These are phyloP conservation scores for Collybia sp. DNA, from an alignment of 768 basidiomycete species.

Conservation along the genomic window DNA sequence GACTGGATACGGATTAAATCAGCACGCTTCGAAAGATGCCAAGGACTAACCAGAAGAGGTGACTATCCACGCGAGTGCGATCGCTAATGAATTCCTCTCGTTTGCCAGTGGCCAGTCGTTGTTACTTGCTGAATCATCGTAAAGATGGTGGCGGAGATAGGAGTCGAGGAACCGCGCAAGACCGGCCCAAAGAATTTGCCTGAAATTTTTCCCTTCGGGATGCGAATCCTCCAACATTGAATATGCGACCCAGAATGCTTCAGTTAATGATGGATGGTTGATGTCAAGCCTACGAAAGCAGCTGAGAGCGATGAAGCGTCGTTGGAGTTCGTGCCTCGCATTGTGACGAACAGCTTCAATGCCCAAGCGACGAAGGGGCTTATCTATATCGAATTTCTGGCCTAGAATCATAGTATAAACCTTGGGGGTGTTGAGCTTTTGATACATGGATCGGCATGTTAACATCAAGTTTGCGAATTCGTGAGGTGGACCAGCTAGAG, in stretches of 20 bases:
- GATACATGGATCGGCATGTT: conserved; percentile 26
- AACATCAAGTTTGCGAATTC: conserved; percentile 24
- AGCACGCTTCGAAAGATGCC: background rate
- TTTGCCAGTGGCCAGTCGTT: conserved; percentile 47
- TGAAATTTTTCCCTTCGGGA: conserved; percentile 36
- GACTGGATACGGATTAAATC: conserved; percentile 15
- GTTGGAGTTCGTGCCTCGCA: conserved; percentile 38
- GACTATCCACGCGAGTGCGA: conserved; percentile 45
- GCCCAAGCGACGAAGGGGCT: conserved; percentile 34
- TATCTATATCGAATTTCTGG: conserved; percentile 43
- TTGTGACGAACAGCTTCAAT: conserved; percentile 19
- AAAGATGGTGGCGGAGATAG: conserved; percentile 34
- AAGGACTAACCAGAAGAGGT: conserved; percentile 30
- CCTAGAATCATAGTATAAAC: conserved; percentile 36
- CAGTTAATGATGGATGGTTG: conserved; percentile 29
- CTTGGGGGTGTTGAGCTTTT: conserved; percentile 16
- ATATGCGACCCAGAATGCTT: conserved; percentile 49
- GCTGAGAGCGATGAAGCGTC: conserved; percentile 39
- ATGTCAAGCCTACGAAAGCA: conserved; percentile 34
- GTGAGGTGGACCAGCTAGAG: conserved; percentile 26
- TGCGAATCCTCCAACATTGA: conserved; percentile 57
- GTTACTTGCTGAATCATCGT: conserved; percentile 29
- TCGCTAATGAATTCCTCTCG: conserved; percentile 38
- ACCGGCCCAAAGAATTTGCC: conserved; percentile 40
- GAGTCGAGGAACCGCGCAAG: conserved; percentile 33